Conservation (phyloP, 257 asterid species). For the Nyctanthes arbortristis region DNA sequence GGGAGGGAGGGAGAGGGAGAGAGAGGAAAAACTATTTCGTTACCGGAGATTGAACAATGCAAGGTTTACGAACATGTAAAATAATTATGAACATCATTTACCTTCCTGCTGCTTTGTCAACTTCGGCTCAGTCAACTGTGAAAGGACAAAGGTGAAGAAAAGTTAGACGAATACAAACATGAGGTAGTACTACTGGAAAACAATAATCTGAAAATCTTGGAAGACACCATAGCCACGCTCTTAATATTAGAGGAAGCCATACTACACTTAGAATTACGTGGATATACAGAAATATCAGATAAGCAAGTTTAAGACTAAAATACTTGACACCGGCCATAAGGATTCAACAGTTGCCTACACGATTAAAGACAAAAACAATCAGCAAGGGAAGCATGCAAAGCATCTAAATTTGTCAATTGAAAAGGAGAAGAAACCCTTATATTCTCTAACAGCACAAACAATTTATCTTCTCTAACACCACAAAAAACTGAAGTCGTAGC, state of each 20-base stretch:
- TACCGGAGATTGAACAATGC: not conserved
- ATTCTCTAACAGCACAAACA: conserved; percentile 3
- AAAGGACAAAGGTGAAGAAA: conserved; percentile 18
- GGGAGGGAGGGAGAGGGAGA: not conserved
- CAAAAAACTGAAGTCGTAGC: not conserved
- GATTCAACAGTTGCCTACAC: not conserved
- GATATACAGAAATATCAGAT: not conserved
- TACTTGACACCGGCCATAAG: conserved; percentile 6
- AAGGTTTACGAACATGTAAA: not conserved
- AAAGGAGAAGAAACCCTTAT: not conserved
- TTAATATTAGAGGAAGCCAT: not conserved
- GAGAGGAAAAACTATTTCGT: not conserved
- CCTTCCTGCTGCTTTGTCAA: conserved; percentile 82
- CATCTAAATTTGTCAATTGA: conserved; percentile 3
- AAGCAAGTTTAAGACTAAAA: not conserved
- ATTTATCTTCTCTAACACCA: not conserved
- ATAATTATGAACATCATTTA: conserved; percentile 22
- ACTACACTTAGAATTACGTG: not conserved
- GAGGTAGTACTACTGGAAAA: not conserved
- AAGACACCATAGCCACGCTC: not conserved
- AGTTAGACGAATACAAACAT: conserved; percentile 14
- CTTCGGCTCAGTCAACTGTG: conserved; percentile 69
- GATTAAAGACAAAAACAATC: not conserved
- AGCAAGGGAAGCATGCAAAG: not conserved
- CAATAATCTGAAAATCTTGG: not conserved